Evolutionary conservation across 768 basidiomycete species (phyloP).

Genomic region (Xerocomus spinulosus): DNA sequence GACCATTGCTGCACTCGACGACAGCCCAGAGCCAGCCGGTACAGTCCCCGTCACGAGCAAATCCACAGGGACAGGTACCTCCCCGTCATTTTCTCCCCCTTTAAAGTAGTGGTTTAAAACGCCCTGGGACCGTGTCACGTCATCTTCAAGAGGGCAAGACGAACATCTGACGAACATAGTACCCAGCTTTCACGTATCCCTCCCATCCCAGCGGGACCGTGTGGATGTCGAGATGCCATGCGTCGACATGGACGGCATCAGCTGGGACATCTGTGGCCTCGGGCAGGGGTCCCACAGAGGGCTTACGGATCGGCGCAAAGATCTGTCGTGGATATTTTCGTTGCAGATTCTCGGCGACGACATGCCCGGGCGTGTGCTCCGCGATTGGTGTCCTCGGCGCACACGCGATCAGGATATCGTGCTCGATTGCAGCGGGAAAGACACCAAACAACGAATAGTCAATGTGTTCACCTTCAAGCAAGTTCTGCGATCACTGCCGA

Average conservation of each 20-base stretch:
- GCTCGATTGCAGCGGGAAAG: constrained; percentile 79
- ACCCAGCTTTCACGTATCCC: constrained; percentile 84
- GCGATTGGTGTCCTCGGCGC: constrained; percentile 35
- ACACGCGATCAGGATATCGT: constrained; percentile 78
- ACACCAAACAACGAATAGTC: constrained; percentile 84
- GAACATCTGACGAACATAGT: constrained; percentile 50
- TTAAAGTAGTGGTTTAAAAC: constrained; percentile 62
- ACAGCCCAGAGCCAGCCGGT: constrained; percentile 82
- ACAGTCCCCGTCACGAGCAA: constrained; percentile 77
- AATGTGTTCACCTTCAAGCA: constrained; percentile 69
- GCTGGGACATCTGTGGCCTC: constrained; percentile 29
- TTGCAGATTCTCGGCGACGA: constrained; percentile 59
- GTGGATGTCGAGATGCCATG: constrained; percentile 70
- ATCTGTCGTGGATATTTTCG: constrained; percentile 53
- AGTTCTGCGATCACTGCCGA: neutral
- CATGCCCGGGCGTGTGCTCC: constrained; percentile 43
- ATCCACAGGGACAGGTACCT: constrained; percentile 57
- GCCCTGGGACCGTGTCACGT: constrained; percentile 39
- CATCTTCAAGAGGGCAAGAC: neutral
- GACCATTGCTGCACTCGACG: constrained; percentile 87
- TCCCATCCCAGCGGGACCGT: constrained; percentile 73
- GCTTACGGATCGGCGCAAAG: constrained; percentile 50
- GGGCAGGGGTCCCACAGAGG: constrained; percentile 18
- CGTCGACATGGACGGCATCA: constrained; percentile 38
- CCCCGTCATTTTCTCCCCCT: constrained; percentile 4